Percentiles rank a stretch among this genome's conserved stretches.
Conservation (phyloP, 768 basidiomycete species). For the Termitomyces sp. region DNA sequence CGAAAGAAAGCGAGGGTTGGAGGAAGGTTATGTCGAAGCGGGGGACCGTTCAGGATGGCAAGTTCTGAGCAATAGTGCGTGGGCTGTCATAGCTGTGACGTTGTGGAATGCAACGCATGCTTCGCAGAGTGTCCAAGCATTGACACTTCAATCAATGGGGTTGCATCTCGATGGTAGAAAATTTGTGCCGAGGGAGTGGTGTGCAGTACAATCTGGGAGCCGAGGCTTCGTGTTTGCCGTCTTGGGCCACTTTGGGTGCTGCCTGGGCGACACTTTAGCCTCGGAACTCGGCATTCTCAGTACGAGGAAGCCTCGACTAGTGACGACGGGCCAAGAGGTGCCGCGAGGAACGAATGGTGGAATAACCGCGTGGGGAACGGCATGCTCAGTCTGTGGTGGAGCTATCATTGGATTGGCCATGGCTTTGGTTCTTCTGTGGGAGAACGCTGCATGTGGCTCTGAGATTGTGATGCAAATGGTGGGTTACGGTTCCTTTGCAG, state of each 20-base stretch:
- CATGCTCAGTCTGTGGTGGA: conserved; percentile 71
- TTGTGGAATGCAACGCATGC: conserved; percentile 62
- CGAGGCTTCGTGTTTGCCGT: conserved; percentile 56
- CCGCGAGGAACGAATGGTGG: conserved; percentile 93
- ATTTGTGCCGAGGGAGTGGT: conserved; percentile 49
- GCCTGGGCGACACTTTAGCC: conserved; percentile 87
- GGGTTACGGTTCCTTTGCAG: conserved; percentile 58
- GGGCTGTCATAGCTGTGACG: conserved; percentile 52
- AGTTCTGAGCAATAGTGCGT: conserved; percentile 75
- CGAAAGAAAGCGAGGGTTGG: conserved; percentile 64
- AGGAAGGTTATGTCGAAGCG: conserved; percentile 67
- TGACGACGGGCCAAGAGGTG: conserved; percentile 71
- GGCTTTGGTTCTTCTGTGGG: conserved; percentile 48
- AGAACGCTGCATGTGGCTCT: conserved; percentile 51
- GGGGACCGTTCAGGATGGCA: conserved; percentile 79
- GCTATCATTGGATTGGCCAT: conserved; percentile 61
- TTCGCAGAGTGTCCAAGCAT: conserved; percentile 33
- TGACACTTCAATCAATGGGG: conserved; percentile 14
- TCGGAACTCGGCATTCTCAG: conserved; percentile 92
- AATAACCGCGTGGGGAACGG: conserved; percentile 69
- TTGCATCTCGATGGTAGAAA: conserved; percentile 19
- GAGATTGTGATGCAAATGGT: conserved; percentile 40
- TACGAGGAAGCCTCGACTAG: conserved; percentile 55
- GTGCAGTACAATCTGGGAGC: conserved; percentile 53
- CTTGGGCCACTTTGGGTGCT: conserved; percentile 85